Evolutionary conservation across 495 filamentous ascomycete genomes (phyloP), one percentile per base, ranked within the genome.

Genomic region (Lepidopterella palustris): DNA sequence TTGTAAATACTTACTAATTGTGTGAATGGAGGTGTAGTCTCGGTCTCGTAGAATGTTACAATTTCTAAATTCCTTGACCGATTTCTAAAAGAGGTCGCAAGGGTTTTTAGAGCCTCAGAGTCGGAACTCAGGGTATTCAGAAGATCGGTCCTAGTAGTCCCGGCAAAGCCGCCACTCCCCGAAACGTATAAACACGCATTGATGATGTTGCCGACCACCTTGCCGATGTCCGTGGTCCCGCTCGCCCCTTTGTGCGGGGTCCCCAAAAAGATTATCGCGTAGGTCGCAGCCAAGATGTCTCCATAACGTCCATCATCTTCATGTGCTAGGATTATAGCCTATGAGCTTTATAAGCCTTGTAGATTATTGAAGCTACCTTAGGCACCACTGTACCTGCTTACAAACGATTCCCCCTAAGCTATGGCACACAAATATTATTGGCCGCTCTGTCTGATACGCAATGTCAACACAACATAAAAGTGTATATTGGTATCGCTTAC

Each of bases 361-460:
- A 47, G 5, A 8, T 47, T 47, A n/a, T 47, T 5, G 42, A 47
- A 47, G 42, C 42, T 5, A 47, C 6, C 13, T n/a, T n/a, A 20
- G 18, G 20, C 11, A 15, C 20, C 42, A 13, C 5, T 35, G 20
- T 48, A 68, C 65, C 59, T 65, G 62, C 53, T 68, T 68, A 26
- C 63, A 62, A n/a, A 68, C 65, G 42, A 68, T 47, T 0, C 63
- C 65, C 15, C 65, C 63, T 5, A 68, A 28, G 27, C 65, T 68
- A 51, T 68, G 65, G 32, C 65, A 68, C 15, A 68, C 27, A 49
- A 59, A 65, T 10, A 68, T 65, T 2, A 68, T 62, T 8, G 65
- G 62, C 20, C 62, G 58, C 21, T 59, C 11, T 53, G 27, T 4
- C 25, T 52, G n/a, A 32, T 21, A 24, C 20, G 48, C 26, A 18